Evolutionary conservation across 148 eudicot genomes (phyloP).

Genomic region (Silene conica): DNA sequence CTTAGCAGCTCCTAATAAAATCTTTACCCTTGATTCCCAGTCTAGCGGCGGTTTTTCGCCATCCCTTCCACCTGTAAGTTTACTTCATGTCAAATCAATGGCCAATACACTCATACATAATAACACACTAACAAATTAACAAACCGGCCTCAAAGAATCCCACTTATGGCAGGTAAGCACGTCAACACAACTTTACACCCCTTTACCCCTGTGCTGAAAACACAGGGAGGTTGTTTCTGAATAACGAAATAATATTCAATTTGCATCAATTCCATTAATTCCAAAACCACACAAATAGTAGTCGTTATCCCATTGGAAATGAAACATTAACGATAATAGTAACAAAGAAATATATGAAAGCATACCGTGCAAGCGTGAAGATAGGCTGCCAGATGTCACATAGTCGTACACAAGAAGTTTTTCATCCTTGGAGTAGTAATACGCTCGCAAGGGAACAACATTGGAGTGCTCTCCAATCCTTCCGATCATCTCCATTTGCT

Average conservation of each 20-base stretch:
- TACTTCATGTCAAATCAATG: neutral
- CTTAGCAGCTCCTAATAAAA: conserved; percentile 70
- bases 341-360: neutral
- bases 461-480: conserved; percentile 50
- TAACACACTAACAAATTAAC: neutral
- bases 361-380: conserved; percentile 71
- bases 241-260: too few species aligned
- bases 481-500: conserved; percentile 77
- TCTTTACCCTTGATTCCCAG: conserved; percentile 73
- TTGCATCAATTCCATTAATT: too few species aligned
- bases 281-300: too few species aligned
- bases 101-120: neutral
- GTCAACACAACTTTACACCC: too few species aligned
- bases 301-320: too few species aligned
- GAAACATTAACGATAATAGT: neutral
- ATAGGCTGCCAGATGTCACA: conserved; percentile 59
- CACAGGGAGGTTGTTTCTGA: too few species aligned
- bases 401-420: conserved; percentile 81
- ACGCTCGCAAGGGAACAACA: conserved; percentile 75
- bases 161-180: too few species aligned
- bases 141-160: too few species aligned
- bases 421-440: conserved; percentile 91
- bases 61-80: conserved; percentile 54
- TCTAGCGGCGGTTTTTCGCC: conserved; percentile 51
- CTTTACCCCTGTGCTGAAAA: too few species aligned